These are phyloP conservation scores for Citrus mangshanensis DNA, from an alignment of 345 rosid genomes.

Conservation along the genomic window DNA sequence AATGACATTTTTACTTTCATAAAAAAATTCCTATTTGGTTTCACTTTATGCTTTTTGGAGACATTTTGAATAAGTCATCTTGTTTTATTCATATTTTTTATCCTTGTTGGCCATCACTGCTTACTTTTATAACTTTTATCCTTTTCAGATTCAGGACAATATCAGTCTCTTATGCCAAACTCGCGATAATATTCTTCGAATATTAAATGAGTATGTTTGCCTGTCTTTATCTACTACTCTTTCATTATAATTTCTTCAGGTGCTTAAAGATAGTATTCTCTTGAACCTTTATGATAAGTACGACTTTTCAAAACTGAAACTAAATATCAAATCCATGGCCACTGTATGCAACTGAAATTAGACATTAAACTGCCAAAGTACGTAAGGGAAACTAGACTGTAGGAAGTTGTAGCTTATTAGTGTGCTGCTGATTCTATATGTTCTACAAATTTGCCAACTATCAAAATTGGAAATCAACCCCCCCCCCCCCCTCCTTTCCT, in stretches of 20 bases:
- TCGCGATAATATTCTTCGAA: conserved; percentile 31
- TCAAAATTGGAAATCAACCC: background rate
- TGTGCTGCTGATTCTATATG: background rate
- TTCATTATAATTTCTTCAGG: background rate
- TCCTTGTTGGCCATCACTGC: conserved; percentile 3
- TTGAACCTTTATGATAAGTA: background rate
- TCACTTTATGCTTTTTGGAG: background rate
- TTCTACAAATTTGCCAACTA: background rate
- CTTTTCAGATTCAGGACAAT: conserved; percentile 45
- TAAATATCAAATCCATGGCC: background rate
- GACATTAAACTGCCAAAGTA: background rate
- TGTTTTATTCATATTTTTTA: background rate
- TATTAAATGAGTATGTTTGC: conserved; percentile 41
- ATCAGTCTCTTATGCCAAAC: conserved; percentile 35
- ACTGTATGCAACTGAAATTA: background rate
- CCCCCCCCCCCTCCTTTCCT: too few species aligned
- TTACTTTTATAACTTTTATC: background rate
- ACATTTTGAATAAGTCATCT: background rate
- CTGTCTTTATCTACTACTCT: background rate
- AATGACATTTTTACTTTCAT: background rate
- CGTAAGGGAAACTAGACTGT: background rate
- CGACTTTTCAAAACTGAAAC: background rate
- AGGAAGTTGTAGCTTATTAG: background rate
- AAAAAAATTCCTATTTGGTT: background rate
- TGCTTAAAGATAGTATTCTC: background rate